Evolutionary conservation across 1,139 yeast genomes (phyloP).

Genomic region (Yamadazyma friedrichii): DNA sequence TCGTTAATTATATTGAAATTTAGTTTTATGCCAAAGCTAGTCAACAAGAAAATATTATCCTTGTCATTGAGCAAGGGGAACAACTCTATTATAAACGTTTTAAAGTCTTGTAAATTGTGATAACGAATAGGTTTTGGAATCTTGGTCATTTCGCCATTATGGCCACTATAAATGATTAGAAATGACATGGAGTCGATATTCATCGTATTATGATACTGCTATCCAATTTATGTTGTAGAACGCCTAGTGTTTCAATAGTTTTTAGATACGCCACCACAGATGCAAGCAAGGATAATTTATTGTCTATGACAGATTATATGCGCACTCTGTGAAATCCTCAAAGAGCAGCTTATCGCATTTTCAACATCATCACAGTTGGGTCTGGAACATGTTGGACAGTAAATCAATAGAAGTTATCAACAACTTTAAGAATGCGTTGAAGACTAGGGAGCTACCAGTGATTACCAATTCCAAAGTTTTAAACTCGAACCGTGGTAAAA

Average conservation of each 20-base stretch:
- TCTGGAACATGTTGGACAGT: slow-evolving; percentile 23
- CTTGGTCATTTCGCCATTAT: slow-evolving; percentile 33
- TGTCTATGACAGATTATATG: not conserved
- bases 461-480: slow-evolving; percentile 16
- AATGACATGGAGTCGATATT: slow-evolving; percentile 20
- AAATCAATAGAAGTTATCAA: slow-evolving; percentile 40
- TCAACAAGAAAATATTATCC: slow-evolving; percentile 55
- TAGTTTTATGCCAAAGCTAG: slow-evolving; percentile 64
- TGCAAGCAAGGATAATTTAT: too few species aligned
- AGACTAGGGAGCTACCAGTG: slow-evolving; percentile 14
- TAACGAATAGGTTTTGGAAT: slow-evolving; percentile 46
- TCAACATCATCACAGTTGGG: slow-evolving; percentile 2
- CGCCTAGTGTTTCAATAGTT: not conserved
- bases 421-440: slow-evolving; percentile 39
- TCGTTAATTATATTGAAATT: slow-evolving; percentile 51
- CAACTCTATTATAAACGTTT: slow-evolving; percentile 34
- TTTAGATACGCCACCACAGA: too few species aligned
- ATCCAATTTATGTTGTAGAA: not conserved
- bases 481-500: slow-evolving; percentile 36
- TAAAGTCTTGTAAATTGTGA: slow-evolving; percentile 44
- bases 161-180: slow-evolving; percentile 39
- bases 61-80: slow-evolving; percentile 36
- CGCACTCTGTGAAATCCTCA: not conserved
- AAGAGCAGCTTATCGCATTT: slow-evolving; percentile 1
- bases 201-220: not conserved